Base-by-base conservation (phyloP, 2,329 filamentous ascomycete species). In the Hypoxylon sp. region DNA sequence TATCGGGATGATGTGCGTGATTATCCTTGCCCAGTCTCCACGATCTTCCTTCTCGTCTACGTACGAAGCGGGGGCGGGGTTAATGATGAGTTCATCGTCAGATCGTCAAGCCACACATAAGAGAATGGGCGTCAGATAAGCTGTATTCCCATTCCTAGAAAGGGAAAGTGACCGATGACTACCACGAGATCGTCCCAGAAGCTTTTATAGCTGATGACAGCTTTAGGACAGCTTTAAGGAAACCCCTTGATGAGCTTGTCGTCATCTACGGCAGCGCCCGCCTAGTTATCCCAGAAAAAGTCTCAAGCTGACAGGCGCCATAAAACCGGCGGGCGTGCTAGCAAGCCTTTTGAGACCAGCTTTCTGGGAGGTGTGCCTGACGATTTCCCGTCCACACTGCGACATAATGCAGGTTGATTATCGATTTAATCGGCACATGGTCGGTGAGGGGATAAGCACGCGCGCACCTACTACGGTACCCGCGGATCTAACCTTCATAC, bases 1-100 rank as follows among this genome's bases (percentile, higher is more conserved):
- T 72, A 61, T 62, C 64, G 65, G 65, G 63, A 73, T 72, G 72
- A 73, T 73, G 67, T 73, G 68, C 71, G 69, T 68, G 67, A 51
- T 68, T 65, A 72, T 72, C 67, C 67, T 64, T 69, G 69, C 57
- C 34, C 34, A 17, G 58, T 72, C 60, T 64, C 69, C 68, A 66
- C 68, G 68, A 68, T 68, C 70, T 63, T 66, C 67, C 63, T 52
- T 69, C 60, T 65, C 52, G 50, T 60, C 45, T 59, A 58, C 46
- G 55, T 63, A 65, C 36, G 62, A 65, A 59, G 65, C 65, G 70
- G 70, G 70, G 70, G 63, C 65, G 70, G 70, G 70, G 68, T 71
- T 32, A 45, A 64, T 63, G 60, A 66, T 72, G 68, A 72, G 65
- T 71, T 67, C 65, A 72, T 72, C 65, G 66, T 69, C 68, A 72